Evolutionary conservation across 78 protist species (phyloP), one percentile per base, ranked within the genome.

Genomic region (Emiliania huxleyi): DNA sequence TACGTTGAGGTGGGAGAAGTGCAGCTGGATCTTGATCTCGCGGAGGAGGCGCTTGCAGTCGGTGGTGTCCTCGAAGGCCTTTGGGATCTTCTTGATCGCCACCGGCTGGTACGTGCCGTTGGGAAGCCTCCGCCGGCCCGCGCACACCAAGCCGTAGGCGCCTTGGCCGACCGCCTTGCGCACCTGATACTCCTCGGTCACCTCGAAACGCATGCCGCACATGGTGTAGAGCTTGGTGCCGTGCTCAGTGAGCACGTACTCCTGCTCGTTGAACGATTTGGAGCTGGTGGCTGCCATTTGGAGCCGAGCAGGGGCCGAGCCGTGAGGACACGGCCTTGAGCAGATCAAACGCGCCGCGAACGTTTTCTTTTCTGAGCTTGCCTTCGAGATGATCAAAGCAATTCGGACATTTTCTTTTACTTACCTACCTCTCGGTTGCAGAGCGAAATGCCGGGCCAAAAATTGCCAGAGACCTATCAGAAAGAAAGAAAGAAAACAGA

Each of bases 31-130:
- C 92, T 97, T 96, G 88, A 99, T 91, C 87, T 99, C 99, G 26
- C 99, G 97, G 15, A 98, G 96, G 0, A 97, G 94, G 4, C 99
- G 95, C 94, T 97, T 98, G 5, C 96, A 94, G 77, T 99, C 99
- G 0, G 94, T 95, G 8, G 95, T 40, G 89, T 98, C 95, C 12
- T 96, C 97, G 77, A 98, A 98, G 22, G 97, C 98, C 69, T 96
- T 95, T 38, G 77, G 69, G 55, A 98, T 96, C 93, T 96, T 97
- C 95, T 99, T 99, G 90, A 99, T 96, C 26, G 99, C 99, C 19
- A 97, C 98, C 25, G 90, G 83, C n/a, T 93, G 69, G 38, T 85
- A 48, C 55, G 23, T 48, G 55, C 55, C 55, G 75, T 22, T 29
- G 18, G 91, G 5, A n/a, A 29, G 49, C 40, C 8, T 38, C 21